A percentile compares a stretch with the other conserved stretches of the same genome.
Conservation (phyloP, 2,329 filamentous ascomycete species). For the Tympanopsis confertula region DNA sequence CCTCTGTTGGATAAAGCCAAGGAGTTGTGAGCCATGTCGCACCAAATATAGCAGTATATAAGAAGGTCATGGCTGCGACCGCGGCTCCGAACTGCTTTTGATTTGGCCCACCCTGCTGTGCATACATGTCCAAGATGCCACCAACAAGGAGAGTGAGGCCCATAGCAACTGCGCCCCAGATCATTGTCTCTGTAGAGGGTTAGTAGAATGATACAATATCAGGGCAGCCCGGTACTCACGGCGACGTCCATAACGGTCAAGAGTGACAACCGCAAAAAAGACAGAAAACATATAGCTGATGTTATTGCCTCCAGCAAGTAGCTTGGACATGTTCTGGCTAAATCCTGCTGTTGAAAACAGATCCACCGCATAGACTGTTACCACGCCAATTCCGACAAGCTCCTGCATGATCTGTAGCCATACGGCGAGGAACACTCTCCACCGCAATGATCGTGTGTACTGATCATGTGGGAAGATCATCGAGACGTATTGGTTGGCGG, state of each 20-base stretch:
- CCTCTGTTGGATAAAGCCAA: constrained; percentile 30
- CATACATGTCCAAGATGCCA: constrained; percentile 8
- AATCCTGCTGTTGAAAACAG: constrained; percentile 8
- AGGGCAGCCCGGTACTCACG: constrained; percentile 3
- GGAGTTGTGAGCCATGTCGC: constrained; percentile 28
- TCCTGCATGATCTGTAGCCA: constrained; percentile 26
- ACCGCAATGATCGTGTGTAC: constrained; percentile 6
- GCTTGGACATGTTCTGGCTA: constrained; percentile 5
- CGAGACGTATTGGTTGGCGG: constrained; percentile 7
- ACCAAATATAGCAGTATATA: constrained; percentile 32
- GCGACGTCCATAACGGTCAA: constrained; percentile 8
- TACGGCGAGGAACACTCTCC: constrained; percentile 20
- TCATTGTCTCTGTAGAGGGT: background rate
- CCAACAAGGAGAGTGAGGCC: background rate
- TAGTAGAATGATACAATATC: background rate
- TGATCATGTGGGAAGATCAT: constrained; percentile 10
- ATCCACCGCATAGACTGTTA: constrained; percentile 19
- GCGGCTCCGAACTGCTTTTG: constrained; percentile 22
- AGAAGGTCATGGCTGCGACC: constrained; percentile 26
- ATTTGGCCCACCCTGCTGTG: constrained; percentile 14
- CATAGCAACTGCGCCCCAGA: background rate
- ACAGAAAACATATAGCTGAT: constrained; percentile 9
- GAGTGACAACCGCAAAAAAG: constrained; percentile 8
- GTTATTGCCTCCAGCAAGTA: constrained; percentile 9
- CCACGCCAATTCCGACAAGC: constrained; percentile 16